Conservation (phyloP, 345 rosid species). For the Draba incana region DNA sequence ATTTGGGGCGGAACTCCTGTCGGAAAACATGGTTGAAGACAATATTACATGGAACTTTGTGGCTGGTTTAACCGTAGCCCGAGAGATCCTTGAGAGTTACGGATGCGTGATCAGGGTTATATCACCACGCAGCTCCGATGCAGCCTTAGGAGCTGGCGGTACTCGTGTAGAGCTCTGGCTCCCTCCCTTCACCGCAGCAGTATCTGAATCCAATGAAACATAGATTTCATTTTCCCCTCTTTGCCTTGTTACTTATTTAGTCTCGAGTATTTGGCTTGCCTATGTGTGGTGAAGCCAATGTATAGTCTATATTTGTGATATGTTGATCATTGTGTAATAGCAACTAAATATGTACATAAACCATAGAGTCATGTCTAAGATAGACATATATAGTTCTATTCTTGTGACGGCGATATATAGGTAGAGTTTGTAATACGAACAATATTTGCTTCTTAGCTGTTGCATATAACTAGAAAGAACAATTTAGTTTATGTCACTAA, state of each 20-base stretch:
- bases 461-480: not conserved
- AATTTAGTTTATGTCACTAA: too few relatives aligned
- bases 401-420: not conserved
- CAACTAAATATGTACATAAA: conserved; percentile 38
- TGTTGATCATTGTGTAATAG: conserved; percentile 15
- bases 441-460: not conserved
- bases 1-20: conserved; percentile 71
- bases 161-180: conserved; percentile 89
- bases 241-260: conserved; percentile 4
- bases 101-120: conserved; percentile 84
- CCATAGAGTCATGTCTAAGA: conserved; percentile 15
- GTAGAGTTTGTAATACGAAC: not conserved
- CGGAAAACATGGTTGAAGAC: conserved; percentile 84
- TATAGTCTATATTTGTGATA: conserved; percentile 33
- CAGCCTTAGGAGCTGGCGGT: conserved; percentile 82
- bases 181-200: conserved; percentile 56
- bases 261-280: conserved; percentile 23
- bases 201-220: conserved; percentile 42
- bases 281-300: conserved; percentile 26
- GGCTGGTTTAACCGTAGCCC: conserved; percentile 86
- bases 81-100: conserved; percentile 86
- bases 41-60: conserved; percentile 99
- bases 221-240: not conserved
- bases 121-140: conserved; percentile 68
- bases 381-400: conserved; percentile 17